These are phyloP conservation scores for Curvularia hawaiiensis DNA, from an alignment of 2,329 filamentous ascomycete genomes.

Conservation along the genomic window DNA sequence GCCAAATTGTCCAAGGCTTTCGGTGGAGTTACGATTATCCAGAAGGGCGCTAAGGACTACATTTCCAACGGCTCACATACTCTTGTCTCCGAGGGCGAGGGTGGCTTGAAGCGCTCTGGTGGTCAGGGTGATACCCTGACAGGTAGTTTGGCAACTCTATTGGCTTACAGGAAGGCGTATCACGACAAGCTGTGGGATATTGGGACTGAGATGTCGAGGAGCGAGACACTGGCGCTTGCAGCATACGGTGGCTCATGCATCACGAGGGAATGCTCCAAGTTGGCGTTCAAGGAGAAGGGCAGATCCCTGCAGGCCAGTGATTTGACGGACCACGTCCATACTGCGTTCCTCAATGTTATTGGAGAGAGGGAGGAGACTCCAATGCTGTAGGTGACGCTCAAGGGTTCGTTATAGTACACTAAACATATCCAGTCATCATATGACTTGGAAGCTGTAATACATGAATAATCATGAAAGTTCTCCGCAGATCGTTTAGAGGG, in stretches of 20 bases:
- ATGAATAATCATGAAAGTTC: neutral
- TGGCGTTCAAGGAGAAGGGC: slow-evolving; percentile 85
- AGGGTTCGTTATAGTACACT: neutral
- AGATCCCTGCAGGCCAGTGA: slow-evolving; percentile 91
- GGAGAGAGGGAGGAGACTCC: slow-evolving; percentile 61
- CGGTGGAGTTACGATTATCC: slow-evolving; percentile 86
- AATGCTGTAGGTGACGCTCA: slow-evolving; percentile 23
- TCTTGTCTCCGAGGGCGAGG: slow-evolving; percentile 75
- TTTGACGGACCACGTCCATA: slow-evolving; percentile 86
- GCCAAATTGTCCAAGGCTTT: slow-evolving; percentile 74
- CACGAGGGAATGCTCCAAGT: slow-evolving; percentile 86
- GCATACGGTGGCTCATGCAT: slow-evolving; percentile 87
- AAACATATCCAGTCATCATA: neutral
- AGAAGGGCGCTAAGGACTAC: slow-evolving; percentile 84
- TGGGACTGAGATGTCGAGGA: slow-evolving; percentile 58
- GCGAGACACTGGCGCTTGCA: slow-evolving; percentile 71
- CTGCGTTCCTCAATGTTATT: slow-evolving; percentile 78
- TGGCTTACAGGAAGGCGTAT: slow-evolving; percentile 89
- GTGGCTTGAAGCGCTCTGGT: slow-evolving; percentile 87
- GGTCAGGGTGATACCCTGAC: slow-evolving; percentile 97
- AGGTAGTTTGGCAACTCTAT: slow-evolving; percentile 82
- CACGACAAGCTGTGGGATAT: slow-evolving; percentile 78
- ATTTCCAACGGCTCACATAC: slow-evolving; percentile 81
- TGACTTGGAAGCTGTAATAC: neutral
- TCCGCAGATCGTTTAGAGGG: neutral